Evolutionary conservation across 306 rosid species (phyloP).

Genomic region (Quercus aquifolioides): DNA sequence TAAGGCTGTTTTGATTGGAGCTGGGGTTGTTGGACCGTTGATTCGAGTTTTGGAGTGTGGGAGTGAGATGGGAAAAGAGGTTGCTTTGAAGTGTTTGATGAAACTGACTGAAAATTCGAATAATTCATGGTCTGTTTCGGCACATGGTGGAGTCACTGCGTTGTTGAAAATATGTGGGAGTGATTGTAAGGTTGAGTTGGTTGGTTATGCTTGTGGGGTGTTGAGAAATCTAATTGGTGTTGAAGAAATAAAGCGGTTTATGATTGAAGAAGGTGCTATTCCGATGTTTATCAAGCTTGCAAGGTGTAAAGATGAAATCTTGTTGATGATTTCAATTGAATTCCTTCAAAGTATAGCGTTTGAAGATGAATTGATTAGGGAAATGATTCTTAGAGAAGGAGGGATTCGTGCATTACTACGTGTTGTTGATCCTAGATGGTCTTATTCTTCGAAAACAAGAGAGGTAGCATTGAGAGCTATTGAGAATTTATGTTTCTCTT

Average conservation of each 20-base stretch:
- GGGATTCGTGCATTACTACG: slow-evolving; percentile 56
- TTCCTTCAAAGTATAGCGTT: slow-evolving; percentile 61
- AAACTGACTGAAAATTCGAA: slow-evolving; percentile 76
- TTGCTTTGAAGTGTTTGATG: slow-evolving; percentile 50
- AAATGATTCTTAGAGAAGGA: slow-evolving; percentile 60
- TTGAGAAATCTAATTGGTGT: slow-evolving; percentile 64
- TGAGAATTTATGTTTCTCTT: slow-evolving; percentile 58
- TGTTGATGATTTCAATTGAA: slow-evolving; percentile 61
- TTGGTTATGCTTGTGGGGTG: slow-evolving; percentile 68
- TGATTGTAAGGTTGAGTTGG: slow-evolving; percentile 46
- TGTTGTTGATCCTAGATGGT: slow-evolving; percentile 52
- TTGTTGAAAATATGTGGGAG: slow-evolving; percentile 59
- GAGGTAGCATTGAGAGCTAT: slow-evolving; percentile 62
- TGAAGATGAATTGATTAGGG: slow-evolving; percentile 56
- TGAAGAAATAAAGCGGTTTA: slow-evolving; percentile 78
- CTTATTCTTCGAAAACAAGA: slow-evolving; percentile 46
- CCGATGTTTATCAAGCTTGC: slow-evolving; percentile 48
- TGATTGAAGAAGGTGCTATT: slow-evolving; percentile 76
- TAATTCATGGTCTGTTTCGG: slow-evolving; percentile 86
- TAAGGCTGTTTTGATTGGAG: slow-evolving; percentile 45
- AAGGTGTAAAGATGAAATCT: slow-evolving; percentile 54
- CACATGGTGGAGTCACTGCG: slow-evolving; percentile 84
- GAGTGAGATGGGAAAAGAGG: slow-evolving; percentile 47
- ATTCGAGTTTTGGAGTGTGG: slow-evolving; percentile 72
- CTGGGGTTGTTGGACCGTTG: slow-evolving; percentile 64